These are phyloP conservation scores for Leccinum truebloodii DNA, from an alignment of 768 basidiomycete species.

Conservation along the genomic window DNA sequence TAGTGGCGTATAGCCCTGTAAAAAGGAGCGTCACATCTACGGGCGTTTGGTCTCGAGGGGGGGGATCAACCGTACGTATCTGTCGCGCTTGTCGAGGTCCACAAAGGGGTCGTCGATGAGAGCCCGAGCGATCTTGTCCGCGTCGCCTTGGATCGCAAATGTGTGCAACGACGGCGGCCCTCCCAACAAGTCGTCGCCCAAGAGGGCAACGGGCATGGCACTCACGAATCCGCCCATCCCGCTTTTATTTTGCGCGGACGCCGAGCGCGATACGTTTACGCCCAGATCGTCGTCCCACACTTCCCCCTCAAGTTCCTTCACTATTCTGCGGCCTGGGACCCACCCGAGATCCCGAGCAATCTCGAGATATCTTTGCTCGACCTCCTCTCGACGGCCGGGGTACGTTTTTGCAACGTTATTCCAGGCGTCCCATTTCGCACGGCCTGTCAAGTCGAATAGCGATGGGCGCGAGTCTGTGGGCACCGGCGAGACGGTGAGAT, in stretches of 20 bases:
- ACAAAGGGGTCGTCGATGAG: slow-evolving; percentile 42
- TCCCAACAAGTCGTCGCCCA: slow-evolving; percentile 38
- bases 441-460: slow-evolving; percentile 74
- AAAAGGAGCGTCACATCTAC: slow-evolving; percentile 6
- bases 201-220: slow-evolving; percentile 45
- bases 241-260: slow-evolving; percentile 29
- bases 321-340: slow-evolving; percentile 39
- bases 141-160: slow-evolving; percentile 60
- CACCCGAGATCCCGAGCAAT: slow-evolving; percentile 73
- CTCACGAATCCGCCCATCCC: slow-evolving; percentile 66
- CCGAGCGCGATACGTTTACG: slow-evolving; percentile 24
- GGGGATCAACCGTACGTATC: slow-evolving; percentile 60
- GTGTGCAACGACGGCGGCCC: slow-evolving; percentile 54
- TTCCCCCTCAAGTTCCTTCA: slow-evolving; percentile 26
- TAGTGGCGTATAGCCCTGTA: slow-evolving; percentile 83
- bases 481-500: slow-evolving; percentile 55
- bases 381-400: slow-evolving; percentile 41
- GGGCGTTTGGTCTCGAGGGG: background rate
- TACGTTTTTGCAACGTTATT: slow-evolving; percentile 50
- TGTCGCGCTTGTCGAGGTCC: slow-evolving; percentile 64
- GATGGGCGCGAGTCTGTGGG: slow-evolving; percentile 66
- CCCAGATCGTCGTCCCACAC: slow-evolving; percentile 47
- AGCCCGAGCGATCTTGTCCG: slow-evolving; percentile 43
- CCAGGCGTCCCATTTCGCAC: slow-evolving; percentile 93
- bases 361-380: slow-evolving; percentile 65